Percentiles rank a stretch among this genome's conserved stretches.
phyloP scores from a whole-genome alignment of 108 stramenopile genomes.

The Phaeodactylum tricornutum region DNA sequence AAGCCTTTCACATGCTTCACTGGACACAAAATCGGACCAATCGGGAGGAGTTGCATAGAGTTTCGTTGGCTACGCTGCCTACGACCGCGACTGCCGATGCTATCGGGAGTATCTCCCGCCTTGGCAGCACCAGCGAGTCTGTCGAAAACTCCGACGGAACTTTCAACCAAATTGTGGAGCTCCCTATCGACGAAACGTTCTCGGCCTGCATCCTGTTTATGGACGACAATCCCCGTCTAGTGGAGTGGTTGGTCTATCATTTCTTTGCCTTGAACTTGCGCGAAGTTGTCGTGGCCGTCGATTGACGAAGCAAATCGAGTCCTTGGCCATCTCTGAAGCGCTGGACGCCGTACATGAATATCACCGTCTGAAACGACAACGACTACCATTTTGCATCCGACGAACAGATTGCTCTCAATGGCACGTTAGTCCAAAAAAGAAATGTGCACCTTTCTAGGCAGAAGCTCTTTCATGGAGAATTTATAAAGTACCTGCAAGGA shows the following conservation, averaged over 20 bases:
- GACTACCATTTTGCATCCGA: constrained; percentile 25
- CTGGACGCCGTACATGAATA: constrained; percentile 17
- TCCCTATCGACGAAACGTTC: constrained; percentile 10
- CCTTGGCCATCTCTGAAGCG: constrained; percentile 20
- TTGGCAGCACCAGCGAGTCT: no score
- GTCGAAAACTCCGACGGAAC: no score
- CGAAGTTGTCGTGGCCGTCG: constrained; percentile 42
- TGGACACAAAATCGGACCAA: no score
- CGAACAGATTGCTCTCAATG: no score
- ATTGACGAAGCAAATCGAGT: constrained; percentile 29
- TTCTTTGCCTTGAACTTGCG: constrained; percentile 32
- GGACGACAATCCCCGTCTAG: constrained; percentile 33
- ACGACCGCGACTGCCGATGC: no score
- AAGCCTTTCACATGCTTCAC: no score
- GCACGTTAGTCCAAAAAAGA: constrained; percentile 24
- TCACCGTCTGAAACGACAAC: constrained; percentile 17
- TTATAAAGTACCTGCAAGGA: constrained; percentile 7
- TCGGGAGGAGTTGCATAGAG: no score
- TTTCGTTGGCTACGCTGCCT: no score
- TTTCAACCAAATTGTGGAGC: no score
- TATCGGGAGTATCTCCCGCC: no score
- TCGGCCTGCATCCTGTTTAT: constrained; percentile 28
- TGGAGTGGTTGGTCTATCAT: constrained; percentile 44
- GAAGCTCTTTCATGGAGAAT: constrained; percentile 21
- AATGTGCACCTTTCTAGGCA: constrained; percentile 12